Conservation (phyloP, 805 yeast genomes). For the Kodamaea fukazawae region DNA sequence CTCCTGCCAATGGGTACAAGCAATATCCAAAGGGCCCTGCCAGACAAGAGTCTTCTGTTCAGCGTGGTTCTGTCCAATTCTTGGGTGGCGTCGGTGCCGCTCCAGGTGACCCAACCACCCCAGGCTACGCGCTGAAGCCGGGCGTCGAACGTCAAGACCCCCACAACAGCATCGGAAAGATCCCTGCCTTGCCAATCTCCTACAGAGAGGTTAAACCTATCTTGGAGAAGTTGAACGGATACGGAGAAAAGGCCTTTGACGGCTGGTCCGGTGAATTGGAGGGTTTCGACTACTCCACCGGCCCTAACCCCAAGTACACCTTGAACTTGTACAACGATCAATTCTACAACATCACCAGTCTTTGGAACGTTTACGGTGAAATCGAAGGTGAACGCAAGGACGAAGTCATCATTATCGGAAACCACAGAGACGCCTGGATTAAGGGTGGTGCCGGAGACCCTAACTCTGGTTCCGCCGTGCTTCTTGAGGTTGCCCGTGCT, state of each 20-base stretch:
- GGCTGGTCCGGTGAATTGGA: constrained; percentile 41
- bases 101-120: constrained; percentile 80
- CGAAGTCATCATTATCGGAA: constrained; percentile 43
- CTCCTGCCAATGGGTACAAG: constrained; percentile 52
- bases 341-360: constrained; percentile 37
- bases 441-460: constrained; percentile 50
- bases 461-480: constrained; percentile 43
- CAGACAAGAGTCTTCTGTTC: constrained; percentile 57
- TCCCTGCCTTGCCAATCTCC: constrained; percentile 44
- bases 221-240: constrained; percentile 37
- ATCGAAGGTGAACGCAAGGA: constrained; percentile 38
- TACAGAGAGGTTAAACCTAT: constrained; percentile 45
- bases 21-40: constrained; percentile 67
- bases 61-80: constrained; percentile 59
- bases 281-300: constrained; percentile 38
- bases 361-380: constrained; percentile 45
- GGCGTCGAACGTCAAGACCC: constrained; percentile 37
- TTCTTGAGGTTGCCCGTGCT: constrained; percentile 43
- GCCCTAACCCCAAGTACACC: constrained; percentile 35
- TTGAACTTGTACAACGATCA: constrained; percentile 43
- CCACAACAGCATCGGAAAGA: constrained; percentile 31
- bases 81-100: constrained; percentile 47
- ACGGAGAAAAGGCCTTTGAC: constrained; percentile 26
- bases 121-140: constrained; percentile 61
- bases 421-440: constrained; percentile 48